phyloP scores from a whole-genome alignment of 257 asterid genomes.

The Solanum clarkiae region DNA sequence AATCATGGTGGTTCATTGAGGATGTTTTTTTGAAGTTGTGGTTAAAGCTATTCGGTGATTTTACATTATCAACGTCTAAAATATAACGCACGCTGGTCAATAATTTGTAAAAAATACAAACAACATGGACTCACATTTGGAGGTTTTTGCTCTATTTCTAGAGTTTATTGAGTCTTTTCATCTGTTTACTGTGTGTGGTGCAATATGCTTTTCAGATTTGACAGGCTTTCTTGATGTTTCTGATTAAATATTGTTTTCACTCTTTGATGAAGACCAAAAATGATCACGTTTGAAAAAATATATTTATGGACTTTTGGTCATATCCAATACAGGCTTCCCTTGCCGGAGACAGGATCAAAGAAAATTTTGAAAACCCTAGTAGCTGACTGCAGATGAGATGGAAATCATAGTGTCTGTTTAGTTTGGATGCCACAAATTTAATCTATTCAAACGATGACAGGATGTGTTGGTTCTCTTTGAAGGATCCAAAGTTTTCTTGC shows the following conservation, averaged over 20 bases:
- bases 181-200: too few species aligned
- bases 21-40: neutral
- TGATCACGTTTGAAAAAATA: neutral
- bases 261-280: neutral
- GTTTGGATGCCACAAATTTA: neutral
- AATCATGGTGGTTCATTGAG: neutral
- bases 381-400: neutral
- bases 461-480: neutral
- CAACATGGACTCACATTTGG: neutral
- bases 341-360: conserved; percentile 32
- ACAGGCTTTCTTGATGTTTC: neutral
- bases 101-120: too few species aligned
- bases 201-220: too few species aligned
- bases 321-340: conserved; percentile 21
- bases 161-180: neutral
- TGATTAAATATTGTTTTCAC: neutral
- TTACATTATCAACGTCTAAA: neutral
- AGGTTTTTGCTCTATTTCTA: neutral
- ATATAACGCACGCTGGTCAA: too few species aligned
- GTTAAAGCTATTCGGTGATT: neutral
- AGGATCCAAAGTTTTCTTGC: neutral
- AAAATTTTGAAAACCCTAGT: neutral
- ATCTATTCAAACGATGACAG: neutral
- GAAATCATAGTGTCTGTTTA: neutral
- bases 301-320: neutral